phyloP scores from a whole-genome alignment of 1,284 basidiomycete species.

The Exobasidium cylindrosporum region DNA sequence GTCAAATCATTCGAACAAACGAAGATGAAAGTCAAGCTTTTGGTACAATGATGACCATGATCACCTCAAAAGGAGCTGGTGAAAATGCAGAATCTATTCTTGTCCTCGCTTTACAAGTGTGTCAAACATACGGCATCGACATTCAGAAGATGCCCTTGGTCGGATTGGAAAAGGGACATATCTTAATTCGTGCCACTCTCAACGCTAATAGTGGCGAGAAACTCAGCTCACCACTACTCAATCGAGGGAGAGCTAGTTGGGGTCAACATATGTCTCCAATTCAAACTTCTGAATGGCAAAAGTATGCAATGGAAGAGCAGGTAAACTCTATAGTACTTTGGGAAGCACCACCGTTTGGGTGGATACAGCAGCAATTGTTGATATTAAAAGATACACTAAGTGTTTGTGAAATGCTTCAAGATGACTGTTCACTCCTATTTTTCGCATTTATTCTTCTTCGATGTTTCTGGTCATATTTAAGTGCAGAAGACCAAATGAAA shows the following conservation, averaged over 20 bases:
- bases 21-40: conserved; percentile 17
- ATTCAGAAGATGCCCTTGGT: conserved; percentile 38
- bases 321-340: not conserved
- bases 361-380: conserved; percentile 88
- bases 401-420: conserved; percentile 84
- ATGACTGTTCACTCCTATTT: conserved; percentile 59
- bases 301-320: conserved; percentile 19
- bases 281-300: not conserved
- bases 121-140: conserved; percentile 51
- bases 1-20: not conserved
- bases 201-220: not conserved
- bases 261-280: not conserved
- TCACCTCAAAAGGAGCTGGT: conserved; percentile 23
- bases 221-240: conserved; percentile 7
- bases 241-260: conserved; percentile 9
- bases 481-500: conserved; percentile 32
- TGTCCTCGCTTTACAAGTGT: conserved; percentile 46
- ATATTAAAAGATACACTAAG: conserved; percentile 85
- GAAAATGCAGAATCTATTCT: conserved; percentile 40
- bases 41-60: conserved; percentile 32
- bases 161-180: conserved; percentile 37
- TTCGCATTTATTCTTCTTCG: conserved; percentile 31
- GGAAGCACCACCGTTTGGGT: conserved; percentile 65
- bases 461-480: conserved; percentile 25
- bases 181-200: conserved; percentile 30